Evolutionary conservation across 2,329 filamentous ascomycete genomes (phyloP).

Genomic region (Cladosporium sp.): DNA sequence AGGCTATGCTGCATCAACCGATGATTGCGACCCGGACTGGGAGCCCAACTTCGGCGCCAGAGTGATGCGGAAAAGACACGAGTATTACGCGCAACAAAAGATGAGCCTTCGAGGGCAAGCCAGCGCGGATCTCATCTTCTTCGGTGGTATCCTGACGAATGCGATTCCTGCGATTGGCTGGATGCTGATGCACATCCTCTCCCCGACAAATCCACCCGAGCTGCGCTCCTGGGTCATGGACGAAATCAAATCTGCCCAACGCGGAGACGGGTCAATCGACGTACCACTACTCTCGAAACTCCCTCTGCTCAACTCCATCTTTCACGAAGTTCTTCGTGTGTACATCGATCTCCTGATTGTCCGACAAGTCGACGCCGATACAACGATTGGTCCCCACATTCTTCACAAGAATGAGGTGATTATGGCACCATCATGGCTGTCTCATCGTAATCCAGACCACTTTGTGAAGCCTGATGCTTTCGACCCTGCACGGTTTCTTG

Average conservation of each 20-base stretch:
- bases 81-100: constrained; percentile 25
- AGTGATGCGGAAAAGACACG: constrained; percentile 28
- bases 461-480: constrained; percentile 27
- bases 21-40: constrained; percentile 22
- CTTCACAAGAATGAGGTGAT: constrained; percentile 26
- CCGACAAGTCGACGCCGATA: constrained; percentile 25
- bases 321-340: constrained; percentile 34
- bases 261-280: constrained; percentile 27
- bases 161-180: constrained; percentile 34
- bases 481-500: constrained; percentile 31
- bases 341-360: constrained; percentile 34
- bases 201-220: constrained; percentile 26
- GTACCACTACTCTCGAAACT: constrained; percentile 27
- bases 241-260: constrained; percentile 27
- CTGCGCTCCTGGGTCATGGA: constrained; percentile 28
- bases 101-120: constrained; percentile 24
- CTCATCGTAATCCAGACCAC: constrained; percentile 28
- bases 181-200: constrained; percentile 34
- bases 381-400: constrained; percentile 17
- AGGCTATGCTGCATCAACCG: constrained; percentile 19
- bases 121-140: constrained; percentile 30
- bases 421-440: constrained; percentile 30
- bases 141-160: constrained; percentile 33
- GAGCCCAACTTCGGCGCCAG: constrained; percentile 29
- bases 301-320: constrained; percentile 36